Evolutionary conservation across 306 rosid species (phyloP).

Genomic region (Sicyos edulis): DNA sequence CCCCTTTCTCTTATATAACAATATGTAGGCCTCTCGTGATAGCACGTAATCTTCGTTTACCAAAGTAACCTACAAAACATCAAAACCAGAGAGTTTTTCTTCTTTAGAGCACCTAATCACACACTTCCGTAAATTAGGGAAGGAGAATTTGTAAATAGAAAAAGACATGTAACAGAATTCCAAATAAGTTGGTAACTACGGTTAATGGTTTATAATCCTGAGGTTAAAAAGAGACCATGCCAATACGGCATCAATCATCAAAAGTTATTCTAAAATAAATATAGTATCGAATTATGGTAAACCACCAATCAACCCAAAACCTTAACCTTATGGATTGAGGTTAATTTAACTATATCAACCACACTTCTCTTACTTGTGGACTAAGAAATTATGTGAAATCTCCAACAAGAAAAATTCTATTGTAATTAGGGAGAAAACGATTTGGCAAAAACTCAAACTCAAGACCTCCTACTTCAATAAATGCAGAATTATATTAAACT

Average conservation of each 20-base stretch:
- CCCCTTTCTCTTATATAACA: slow-evolving; percentile 66
- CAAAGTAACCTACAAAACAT: slow-evolving; percentile 53
- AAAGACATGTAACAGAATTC: not conserved
- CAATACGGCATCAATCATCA: not conserved
- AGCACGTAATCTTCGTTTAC: slow-evolving; percentile 48
- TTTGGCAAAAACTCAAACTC: too few relatives aligned
- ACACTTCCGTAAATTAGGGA: not conserved
- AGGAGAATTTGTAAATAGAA: not conserved
- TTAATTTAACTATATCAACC: too few relatives aligned
- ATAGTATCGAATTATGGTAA: too few relatives aligned
- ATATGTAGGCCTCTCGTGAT: slow-evolving; percentile 75
- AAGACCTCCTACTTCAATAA: too few relatives aligned
- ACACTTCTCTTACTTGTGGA: too few relatives aligned
- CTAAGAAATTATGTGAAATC: too few relatives aligned
- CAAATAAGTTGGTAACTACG: not conserved
- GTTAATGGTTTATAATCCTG: not conserved
- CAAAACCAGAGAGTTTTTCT: not conserved
- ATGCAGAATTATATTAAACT: too few relatives aligned
- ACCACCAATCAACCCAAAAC: too few relatives aligned
- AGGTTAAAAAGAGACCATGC: not conserved
- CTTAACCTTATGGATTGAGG: too few relatives aligned
- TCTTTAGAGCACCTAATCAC: not conserved
- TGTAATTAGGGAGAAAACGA: too few relatives aligned
- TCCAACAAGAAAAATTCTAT: too few relatives aligned
- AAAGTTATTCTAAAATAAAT: not conserved